Evolutionary conservation across 2,329 filamentous ascomycete species (phyloP), one percentile per base, ranked within the genome.

Genomic region (Alternaria rosae): DNA sequence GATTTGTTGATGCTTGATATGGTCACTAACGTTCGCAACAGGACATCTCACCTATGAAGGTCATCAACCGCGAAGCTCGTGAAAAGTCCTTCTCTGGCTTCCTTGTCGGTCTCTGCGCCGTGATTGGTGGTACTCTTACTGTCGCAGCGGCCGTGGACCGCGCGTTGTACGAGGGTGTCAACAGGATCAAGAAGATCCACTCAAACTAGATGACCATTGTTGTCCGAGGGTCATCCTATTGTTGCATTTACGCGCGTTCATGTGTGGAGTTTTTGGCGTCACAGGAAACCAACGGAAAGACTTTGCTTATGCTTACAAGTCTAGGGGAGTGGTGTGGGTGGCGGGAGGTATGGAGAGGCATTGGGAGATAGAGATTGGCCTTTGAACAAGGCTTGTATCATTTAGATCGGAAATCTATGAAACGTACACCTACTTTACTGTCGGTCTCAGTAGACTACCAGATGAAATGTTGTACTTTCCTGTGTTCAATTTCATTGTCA

Each of bases 31-130:
- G n/a, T 21, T n/a, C 7, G 13, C n/a, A 25, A 28, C 59, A 94
- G 91, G 95, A 99, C 74, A 99, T 99, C 79, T 98, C 94, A 3
- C 95, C 95, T 6, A 99, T 99, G 95, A 99, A 98, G 83, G 94
- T 99, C 64, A 91, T 99, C 82, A 99, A 99, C 84, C 91, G 94
- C 57, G 96, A 99, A 83, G 91, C 92, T 69, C 88, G 92, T 48
- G 85, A 90, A 63, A 98, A 98, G 85, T 91, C 91, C 5, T 96
- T 99, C 79, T 89, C 92, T 0, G 92, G 92, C 17, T 99, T 99
- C 84, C 81, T 99, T 61, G 94, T 95, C 1, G 95, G 95, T 50
- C 88, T 99, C 20, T 99, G 95, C 79, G 94, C 94, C 38, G 91
- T 98, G 64, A 90, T 99, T 53, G 95, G 95, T 64, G 95, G 95